Base-by-base conservation (phyloP, 108 stramenopile species). In the Pelagomonas calceolata region DNA sequence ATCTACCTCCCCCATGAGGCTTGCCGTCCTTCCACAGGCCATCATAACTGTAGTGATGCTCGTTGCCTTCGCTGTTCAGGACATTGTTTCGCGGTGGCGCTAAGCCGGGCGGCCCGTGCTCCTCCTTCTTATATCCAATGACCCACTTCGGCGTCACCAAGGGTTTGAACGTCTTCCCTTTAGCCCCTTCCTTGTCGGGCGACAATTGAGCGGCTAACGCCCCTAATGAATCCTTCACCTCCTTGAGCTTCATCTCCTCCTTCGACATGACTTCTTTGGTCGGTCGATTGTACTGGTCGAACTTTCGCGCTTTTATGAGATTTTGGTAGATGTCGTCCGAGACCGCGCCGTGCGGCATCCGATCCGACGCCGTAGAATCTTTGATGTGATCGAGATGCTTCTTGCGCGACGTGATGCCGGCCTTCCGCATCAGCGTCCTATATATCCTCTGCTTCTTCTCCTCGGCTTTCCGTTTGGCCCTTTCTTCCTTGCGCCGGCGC, bases 51-150 rank as follows among this genome's bases (percentile, higher is more conserved):
- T 66, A 78, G 66, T 45, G 74, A 0, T 33, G 36, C 37, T 78
- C 77, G 69, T 74, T 78, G 36, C 77, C 77, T 14, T 72, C 71
- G 33, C 36, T 43, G 71, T 78, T 73, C 4, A 71, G 64, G 32
- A 71, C 44, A 64, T 36, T 34, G 36, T 60, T 60, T 34, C 63
- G 70, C 18, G 70, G 70, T 34, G 70, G 70, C 32, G 63, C 64
- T 4, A 71, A 64, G 34, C 70, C 70, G 7, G 70, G 70, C 34
- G 70, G 70, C 17, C 70, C 70, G 63, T 36, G 39, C 35, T 36
- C 34, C 21, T 34, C 45, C 34, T 71, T 65, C 70, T 71, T 71
- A n/a, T 71, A 71, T 4, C 70, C 70, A 33, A 71, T 71, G 35
- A 60, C 64, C 64, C 70, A 65, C 32, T 34, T 65, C 32, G 70